Conservation (phyloP, 176 grass and related monocot genomes). For the Bothriochloa decipiens region DNA sequence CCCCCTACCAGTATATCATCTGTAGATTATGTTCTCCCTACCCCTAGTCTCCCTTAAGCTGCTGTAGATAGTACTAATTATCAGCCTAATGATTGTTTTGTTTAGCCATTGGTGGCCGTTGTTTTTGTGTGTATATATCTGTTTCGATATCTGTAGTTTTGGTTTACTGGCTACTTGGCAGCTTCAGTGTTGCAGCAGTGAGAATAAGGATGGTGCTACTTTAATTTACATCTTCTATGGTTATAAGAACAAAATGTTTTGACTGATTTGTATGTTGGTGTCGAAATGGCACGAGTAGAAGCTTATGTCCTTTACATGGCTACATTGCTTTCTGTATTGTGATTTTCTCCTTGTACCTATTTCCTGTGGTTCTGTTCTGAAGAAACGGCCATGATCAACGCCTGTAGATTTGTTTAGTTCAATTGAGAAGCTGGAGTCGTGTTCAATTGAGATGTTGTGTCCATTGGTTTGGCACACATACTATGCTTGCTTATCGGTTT, state of each 20-base stretch:
- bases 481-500: too few species aligned
- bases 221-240: not conserved
- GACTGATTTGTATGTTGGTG: slow-evolving; percentile 6
- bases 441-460: too few species aligned
- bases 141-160: slow-evolving; percentile 30
- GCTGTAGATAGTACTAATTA: slow-evolving; percentile 35
- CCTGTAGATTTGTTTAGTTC: not conserved
- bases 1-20: not conserved
- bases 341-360: not conserved
- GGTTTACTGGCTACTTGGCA: slow-evolving; percentile 35
- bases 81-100: slow-evolving; percentile 37
- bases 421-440: not conserved
- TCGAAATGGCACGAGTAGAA: not conserved
- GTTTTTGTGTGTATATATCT: slow-evolving; percentile 27
- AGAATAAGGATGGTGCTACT: not conserved
- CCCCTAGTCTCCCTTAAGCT: not conserved
- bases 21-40: slow-evolving; percentile 11
- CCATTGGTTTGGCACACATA: too few species aligned
- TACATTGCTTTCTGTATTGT: not conserved
- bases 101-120: not conserved
- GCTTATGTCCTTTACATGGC: not conserved
- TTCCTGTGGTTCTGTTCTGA: not conserved
- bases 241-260: not conserved
- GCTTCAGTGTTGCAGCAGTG: slow-evolving; percentile 14
- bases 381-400: not conserved